Evolutionary conservation across 176 grass and related monocot species (phyloP).

Genomic region (Ensete glaucum): DNA sequence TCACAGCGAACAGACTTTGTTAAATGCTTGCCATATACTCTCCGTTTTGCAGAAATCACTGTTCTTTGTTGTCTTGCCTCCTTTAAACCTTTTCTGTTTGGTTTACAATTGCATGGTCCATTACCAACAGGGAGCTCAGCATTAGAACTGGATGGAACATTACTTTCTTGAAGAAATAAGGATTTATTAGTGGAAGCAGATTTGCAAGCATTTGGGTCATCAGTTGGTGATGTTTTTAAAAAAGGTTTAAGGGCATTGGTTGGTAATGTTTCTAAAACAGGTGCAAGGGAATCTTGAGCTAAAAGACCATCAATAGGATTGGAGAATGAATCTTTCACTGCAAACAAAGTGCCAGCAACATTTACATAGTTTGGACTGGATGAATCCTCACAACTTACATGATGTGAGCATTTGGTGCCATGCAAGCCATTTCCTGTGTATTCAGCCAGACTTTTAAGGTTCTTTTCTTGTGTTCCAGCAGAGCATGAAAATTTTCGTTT

Average conservation of each 20-base stretch:
- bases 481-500: slow-evolving; percentile 19
- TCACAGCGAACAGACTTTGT: neutral
- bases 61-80: neutral
- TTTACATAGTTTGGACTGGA: neutral
- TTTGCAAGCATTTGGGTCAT: neutral
- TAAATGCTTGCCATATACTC: neutral
- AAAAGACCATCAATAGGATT: neutral
- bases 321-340: neutral
- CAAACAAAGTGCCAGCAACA: neutral
- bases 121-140: neutral
- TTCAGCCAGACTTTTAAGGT: neutral
- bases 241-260: neutral
- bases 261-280: slow-evolving; percentile 1
- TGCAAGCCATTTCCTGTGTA: slow-evolving; percentile 5
- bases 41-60: slow-evolving; percentile 4
- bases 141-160: neutral
- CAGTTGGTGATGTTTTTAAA: neutral
- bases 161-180: neutral
- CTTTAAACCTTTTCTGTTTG: neutral
- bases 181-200: neutral
- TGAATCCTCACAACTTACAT: slow-evolving; percentile 15
- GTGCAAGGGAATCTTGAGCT: neutral
- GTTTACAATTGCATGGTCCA: neutral
- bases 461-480: neutral
- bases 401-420: neutral